Base-by-base conservation (phyloP, 208 protist species). In the Wallacemonas collosoma region DNA sequence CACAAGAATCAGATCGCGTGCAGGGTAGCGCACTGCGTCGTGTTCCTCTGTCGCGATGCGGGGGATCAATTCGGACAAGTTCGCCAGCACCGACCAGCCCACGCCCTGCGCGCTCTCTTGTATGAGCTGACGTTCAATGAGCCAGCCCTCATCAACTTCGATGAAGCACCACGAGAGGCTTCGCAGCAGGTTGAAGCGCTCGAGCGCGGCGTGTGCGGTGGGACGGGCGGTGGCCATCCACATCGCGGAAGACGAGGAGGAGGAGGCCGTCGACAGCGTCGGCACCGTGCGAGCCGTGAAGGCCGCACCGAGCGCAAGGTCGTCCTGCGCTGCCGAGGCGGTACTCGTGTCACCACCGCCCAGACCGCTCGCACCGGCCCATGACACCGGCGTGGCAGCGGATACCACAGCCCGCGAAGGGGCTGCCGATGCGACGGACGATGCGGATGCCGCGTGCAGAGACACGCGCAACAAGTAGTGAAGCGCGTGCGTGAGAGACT, bases 131-230 rank as follows among this genome's bases (percentile, higher is more conserved):
- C 43, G 38, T 48, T 80, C 72, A 45, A 84, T 63, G n/a, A 48
- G 45, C 40, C 62, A 54, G 17, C 76, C 73, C 1, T 51, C 71
- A 11, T 75, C 79, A 9, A 70, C 75, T 66, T 80, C 75, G 39
- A 84, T 68, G 63, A 84, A 84, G 58, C 79, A 84, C 71, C 73
- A 84, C 45, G 68, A 84, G 39, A 84, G 48, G 40, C 67, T 58
- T 35, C 79, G 75, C 15, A 84, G 54, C 26, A 84, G 17, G 36
- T 70, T 43, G 74, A 84, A 65, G 11, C 44, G 40, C 17, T 4
- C 60, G 41, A 53, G 41, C 3, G 60, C 36, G 57, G 36, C 38
- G 57, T 5, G 11, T 5, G 57, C 17, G 26, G 36, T 44, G 9
- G 57, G 11, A n/a, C 5, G 38, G 57, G n/a, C 6, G 36, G 9